Conservation (phyloP, 805 yeast species). For the Pichia phayaonensis region DNA sequence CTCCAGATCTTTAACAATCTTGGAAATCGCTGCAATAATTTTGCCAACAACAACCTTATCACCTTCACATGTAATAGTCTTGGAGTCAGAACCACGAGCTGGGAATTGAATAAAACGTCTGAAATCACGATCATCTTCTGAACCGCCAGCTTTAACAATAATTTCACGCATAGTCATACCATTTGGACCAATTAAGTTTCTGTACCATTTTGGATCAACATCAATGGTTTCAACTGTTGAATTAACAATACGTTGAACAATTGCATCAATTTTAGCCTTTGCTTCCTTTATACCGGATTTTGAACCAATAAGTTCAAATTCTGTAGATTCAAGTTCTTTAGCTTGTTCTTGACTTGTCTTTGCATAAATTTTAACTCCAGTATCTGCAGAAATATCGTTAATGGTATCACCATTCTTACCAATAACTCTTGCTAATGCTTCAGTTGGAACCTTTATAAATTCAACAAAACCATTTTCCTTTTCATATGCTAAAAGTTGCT, state of each 20-base stretch:
- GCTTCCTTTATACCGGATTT: slow-evolving; percentile 71
- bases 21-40: slow-evolving; percentile 53
- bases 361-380: slow-evolving; percentile 51
- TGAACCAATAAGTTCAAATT: slow-evolving; percentile 71
- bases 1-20: slow-evolving; percentile 58
- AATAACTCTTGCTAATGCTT: slow-evolving; percentile 75
- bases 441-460: slow-evolving; percentile 57
- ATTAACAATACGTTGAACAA: slow-evolving; percentile 62
- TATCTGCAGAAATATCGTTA: slow-evolving; percentile 66
- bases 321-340: slow-evolving; percentile 46
- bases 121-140: slow-evolving; percentile 39
- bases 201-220: slow-evolving; percentile 69
- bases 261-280: slow-evolving; percentile 47
- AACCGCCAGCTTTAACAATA: slow-evolving; percentile 70
- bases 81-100: slow-evolving; percentile 50
- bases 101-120: slow-evolving; percentile 64
- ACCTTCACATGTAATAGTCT: slow-evolving; percentile 61
- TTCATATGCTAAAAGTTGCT: slow-evolving; percentile 78
- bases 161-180: slow-evolving; percentile 72
- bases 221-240: slow-evolving; percentile 47
- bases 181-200: slow-evolving; percentile 67
- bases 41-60: slow-evolving; percentile 64
- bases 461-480: slow-evolving; percentile 72
- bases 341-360: slow-evolving; percentile 30
- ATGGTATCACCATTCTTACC: slow-evolving; percentile 85